These are phyloP conservation scores for Calocybe cyanea DNA, from an alignment of 768 basidiomycete species.

Conservation along the genomic window DNA sequence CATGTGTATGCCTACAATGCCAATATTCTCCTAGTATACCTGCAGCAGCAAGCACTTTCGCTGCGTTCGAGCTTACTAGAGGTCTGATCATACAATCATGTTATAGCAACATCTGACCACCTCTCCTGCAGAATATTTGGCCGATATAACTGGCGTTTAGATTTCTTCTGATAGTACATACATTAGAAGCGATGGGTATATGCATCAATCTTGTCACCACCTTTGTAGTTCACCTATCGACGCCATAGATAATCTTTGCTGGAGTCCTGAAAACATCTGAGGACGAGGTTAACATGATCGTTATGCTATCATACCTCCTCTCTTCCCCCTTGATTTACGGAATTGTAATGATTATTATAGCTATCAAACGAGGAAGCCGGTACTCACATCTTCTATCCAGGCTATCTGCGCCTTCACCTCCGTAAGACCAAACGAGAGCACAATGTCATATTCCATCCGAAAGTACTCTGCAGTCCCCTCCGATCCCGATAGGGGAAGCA, in stretches of 20 bases:
- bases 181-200: too few relatives aligned
- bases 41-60: conserved; percentile 87
- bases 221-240: too few relatives aligned
- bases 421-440: conserved; percentile 49
- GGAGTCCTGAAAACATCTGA: conserved; percentile 3
- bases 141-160: conserved; percentile 31
- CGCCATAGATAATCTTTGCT: conserved; percentile 12
- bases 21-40: conserved; percentile 61
- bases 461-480: conserved; percentile 18
- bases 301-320: conserved; percentile 25
- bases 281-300: background rate
- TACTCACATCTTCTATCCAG: conserved; percentile 47
- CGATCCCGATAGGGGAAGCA: background rate
- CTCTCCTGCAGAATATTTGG: conserved; percentile 30
- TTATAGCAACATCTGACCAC: background rate
- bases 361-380: background rate
- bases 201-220: too few relatives aligned
- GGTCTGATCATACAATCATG: conserved; percentile 36
- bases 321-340: conserved; percentile 26
- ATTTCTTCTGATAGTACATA: background rate
- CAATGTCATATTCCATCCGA: conserved; percentile 31
- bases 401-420: conserved; percentile 49
- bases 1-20: background rate
- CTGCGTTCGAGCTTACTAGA: conserved; percentile 81
- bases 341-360: background rate